Evolutionary conservation across 2,329 filamentous ascomycete species (phyloP).

Genomic region (Diaporthe vaccinii): DNA sequence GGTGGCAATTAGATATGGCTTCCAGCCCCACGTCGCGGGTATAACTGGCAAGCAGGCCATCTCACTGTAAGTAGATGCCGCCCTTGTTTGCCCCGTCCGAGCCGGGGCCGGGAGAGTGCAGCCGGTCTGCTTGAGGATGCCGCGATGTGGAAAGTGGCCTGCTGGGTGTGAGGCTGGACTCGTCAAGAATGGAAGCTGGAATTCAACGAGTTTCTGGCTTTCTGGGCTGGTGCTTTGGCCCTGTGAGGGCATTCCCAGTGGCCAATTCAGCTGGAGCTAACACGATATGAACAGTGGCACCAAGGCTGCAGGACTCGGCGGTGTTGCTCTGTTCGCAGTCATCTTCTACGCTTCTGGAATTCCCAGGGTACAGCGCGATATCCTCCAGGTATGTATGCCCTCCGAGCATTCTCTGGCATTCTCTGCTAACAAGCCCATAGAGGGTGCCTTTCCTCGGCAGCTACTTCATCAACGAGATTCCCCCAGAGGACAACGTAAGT

Average conservation of each 20-base stretch:
- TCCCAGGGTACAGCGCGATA: slow-evolving; percentile 70
- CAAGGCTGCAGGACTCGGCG: slow-evolving; percentile 68
- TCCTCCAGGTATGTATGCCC: slow-evolving; percentile 64
- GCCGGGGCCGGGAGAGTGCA: background rate
- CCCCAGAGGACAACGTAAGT: slow-evolving; percentile 74
- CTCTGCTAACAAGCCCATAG: slow-evolving; percentile 53
- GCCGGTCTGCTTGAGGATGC: background rate
- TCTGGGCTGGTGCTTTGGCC: background rate
- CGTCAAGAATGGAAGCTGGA: background rate
- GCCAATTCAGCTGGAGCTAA: slow-evolving; percentile 33
- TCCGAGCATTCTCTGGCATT: background rate
- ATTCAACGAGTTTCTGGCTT: background rate
- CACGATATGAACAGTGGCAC: slow-evolving; percentile 58
- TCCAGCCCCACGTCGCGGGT: slow-evolving; percentile 68
- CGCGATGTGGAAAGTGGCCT: background rate
- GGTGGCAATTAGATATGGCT: slow-evolving; percentile 65
- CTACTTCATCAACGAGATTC: slow-evolving; percentile 66
- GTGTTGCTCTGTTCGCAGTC: slow-evolving; percentile 68
- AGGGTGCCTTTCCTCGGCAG: slow-evolving; percentile 67
- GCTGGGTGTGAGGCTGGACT: background rate
- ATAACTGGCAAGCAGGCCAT: slow-evolving; percentile 62
- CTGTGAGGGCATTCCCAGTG: background rate
- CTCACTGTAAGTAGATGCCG: slow-evolving; percentile 63
- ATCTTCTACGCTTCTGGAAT: slow-evolving; percentile 74
- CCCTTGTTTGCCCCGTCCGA: background rate